Evolutionary conservation across 805 yeast species (phyloP).

Genomic region (Cephaloascus albidus): DNA sequence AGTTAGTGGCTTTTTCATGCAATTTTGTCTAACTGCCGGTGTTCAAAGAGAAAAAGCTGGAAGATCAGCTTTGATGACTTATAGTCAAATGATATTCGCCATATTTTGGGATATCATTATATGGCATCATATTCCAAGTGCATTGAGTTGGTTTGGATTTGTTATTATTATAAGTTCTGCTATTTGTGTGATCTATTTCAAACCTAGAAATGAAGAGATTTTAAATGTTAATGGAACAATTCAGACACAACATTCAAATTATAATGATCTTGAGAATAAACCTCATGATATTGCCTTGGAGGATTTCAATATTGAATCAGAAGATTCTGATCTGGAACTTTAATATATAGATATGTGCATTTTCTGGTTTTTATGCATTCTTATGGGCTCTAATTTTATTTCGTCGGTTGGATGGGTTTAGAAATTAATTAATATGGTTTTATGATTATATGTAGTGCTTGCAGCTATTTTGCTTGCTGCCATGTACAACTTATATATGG

Average conservation of each 20-base stretch:
- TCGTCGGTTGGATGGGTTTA: too few species aligned
- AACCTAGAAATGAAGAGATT: slow-evolving; percentile 19
- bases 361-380: too few species aligned
- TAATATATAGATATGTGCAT: too few species aligned
- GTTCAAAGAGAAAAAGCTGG: slow-evolving; percentile 75
- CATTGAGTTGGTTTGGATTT: slow-evolving; percentile 63
- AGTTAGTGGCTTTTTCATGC: slow-evolving; percentile 74
- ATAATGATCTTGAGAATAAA: neutral
- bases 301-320: neutral
- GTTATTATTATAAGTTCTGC: slow-evolving; percentile 60
- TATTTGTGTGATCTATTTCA: slow-evolving; percentile 43
- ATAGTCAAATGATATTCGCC: slow-evolving; percentile 73
- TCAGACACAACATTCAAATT: neutral
- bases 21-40: slow-evolving; percentile 71
- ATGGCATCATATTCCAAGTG: slow-evolving; percentile 67
- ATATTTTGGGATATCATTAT: slow-evolving; percentile 62
- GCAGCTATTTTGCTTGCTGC: too few species aligned
- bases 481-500: too few species aligned
- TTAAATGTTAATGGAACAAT: neutral
- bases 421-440: too few species aligned
- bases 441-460: too few species aligned
- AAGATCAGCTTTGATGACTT: slow-evolving; percentile 64
- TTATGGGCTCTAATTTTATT: too few species aligned
- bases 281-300: neutral
- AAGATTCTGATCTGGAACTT: too few species aligned